Evolutionary conservation across 495 filamentous ascomycete genomes (phyloP).

Genomic region (Schizothecium vesticola): DNA sequence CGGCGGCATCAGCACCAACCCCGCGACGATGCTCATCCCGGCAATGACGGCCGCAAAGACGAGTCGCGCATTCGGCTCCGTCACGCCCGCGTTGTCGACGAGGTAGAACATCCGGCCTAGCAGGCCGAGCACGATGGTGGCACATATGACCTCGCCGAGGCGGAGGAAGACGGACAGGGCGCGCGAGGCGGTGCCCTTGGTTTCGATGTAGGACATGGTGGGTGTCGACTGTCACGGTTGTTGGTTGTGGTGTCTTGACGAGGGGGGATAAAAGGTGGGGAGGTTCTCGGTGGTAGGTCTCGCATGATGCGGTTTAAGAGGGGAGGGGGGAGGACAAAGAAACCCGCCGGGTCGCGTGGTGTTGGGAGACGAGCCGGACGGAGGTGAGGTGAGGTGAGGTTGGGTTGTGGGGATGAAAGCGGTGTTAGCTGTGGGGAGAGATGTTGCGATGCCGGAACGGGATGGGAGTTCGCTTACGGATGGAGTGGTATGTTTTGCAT

Average conservation of each 20-base stretch:
- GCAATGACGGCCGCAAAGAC: conserved; percentile 15
- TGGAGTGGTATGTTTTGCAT: neutral
- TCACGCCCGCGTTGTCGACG: conserved; percentile 9
- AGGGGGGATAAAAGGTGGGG: too few species aligned
- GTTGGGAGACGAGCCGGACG: neutral
- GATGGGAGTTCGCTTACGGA: neutral
- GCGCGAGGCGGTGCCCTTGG: conserved; percentile 7
- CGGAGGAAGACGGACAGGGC: conserved; percentile 13
- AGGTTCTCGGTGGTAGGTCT: neutral
- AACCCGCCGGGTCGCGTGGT: neutral
- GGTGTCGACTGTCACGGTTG: neutral
- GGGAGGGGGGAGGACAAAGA: neutral
- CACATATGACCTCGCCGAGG: conserved; percentile 15
- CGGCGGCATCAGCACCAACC: conserved; percentile 14
- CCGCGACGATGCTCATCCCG: conserved; percentile 15
- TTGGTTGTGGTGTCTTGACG: neutral
- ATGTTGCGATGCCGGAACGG: neutral
- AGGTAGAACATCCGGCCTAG: conserved; percentile 15
- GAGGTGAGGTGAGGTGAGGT: neutral
- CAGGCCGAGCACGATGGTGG: conserved; percentile 21
- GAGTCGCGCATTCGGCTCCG: conserved; percentile 12
- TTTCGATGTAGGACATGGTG: neutral
- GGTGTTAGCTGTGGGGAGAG: neutral
- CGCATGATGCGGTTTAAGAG: neutral
- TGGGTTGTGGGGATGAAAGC: neutral